Percentiles rank a stretch among this genome's conserved stretches.
Conservation (phyloP, 2,329 filamentous ascomycete species). For the Apiospora aurea region DNA sequence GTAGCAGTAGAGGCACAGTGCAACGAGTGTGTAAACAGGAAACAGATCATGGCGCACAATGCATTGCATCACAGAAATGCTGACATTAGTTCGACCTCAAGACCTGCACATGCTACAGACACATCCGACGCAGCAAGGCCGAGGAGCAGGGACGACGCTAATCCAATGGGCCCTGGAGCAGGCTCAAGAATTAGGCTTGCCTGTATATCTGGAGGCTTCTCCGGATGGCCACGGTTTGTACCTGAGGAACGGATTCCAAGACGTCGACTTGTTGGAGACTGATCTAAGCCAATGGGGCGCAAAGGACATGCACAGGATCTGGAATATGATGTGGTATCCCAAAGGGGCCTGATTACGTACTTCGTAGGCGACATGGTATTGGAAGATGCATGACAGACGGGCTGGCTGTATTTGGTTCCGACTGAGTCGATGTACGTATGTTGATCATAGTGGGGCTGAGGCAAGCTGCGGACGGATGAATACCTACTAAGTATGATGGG, state of each 20-base stretch:
- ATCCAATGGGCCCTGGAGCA: constrained; percentile 47
- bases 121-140: constrained; percentile 49
- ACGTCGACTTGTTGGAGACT: constrained; percentile 41
- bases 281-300: constrained; percentile 44
- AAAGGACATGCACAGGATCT: constrained; percentile 34
- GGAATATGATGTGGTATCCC: constrained; percentile 39
- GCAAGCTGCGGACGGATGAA: background rate
- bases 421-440: background rate
- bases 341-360: background rate
- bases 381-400: background rate
- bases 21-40: background rate
- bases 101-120: constrained; percentile 48
- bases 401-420: background rate
- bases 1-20: too few relatives aligned
- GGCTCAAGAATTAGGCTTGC: constrained; percentile 42
- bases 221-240: constrained; percentile 46
- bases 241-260: constrained; percentile 47
- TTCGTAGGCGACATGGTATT: background rate
- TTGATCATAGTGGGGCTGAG: background rate
- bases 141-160: constrained; percentile 49
- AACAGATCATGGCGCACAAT: background rate
- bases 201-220: constrained; percentile 48
- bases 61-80: background rate
- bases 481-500: too few relatives aligned
- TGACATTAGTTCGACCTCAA: constrained; percentile 29